Evolutionary conservation across 495 filamentous ascomycete species (phyloP).

Genomic region (Aspergillus sclerotioniger): DNA sequence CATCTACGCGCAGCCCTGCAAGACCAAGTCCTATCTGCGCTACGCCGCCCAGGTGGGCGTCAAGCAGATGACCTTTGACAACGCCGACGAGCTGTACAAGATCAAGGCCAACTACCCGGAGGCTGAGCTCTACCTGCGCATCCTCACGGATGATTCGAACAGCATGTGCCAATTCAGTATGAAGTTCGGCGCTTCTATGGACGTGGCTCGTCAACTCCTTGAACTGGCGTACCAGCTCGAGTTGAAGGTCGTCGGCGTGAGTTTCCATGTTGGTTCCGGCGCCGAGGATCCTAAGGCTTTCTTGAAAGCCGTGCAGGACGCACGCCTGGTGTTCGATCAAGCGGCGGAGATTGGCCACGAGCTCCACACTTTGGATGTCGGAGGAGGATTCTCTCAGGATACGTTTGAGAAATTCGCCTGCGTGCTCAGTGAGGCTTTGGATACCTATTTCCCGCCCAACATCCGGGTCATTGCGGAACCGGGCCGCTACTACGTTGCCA

Average conservation of each 20-base stretch:
- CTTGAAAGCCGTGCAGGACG: constrained; percentile 84
- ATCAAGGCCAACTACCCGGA: constrained; percentile 86
- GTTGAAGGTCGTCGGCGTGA: constrained; percentile 94
- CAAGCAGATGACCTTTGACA: constrained; percentile 99
- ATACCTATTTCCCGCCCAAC: constrained; percentile 80
- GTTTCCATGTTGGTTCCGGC: constrained; percentile 96
- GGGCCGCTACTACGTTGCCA: constrained; percentile 89
- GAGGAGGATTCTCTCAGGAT: constrained; percentile 85
- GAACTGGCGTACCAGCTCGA: constrained; percentile 79
- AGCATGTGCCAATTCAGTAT: constrained; percentile 91
- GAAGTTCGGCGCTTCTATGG: constrained; percentile 92
- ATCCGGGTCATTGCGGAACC: constrained; percentile 94
- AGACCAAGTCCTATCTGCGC: constrained; percentile 95
- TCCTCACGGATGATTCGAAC: constrained; percentile 92
- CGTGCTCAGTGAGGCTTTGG: constrained; percentile 75
- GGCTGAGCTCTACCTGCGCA: constrained; percentile 89
- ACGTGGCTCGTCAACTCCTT: constrained; percentile 73
- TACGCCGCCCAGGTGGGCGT: constrained; percentile 80
- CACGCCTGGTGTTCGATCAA: constrained; percentile 85
- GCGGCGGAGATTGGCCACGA: constrained; percentile 73
- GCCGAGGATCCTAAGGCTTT: constrained; percentile 88
- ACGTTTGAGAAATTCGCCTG: constrained; percentile 88
- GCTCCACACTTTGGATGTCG: constrained; percentile 87
- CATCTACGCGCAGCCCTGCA: constrained; percentile 99
- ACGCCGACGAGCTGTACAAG: constrained; percentile 96